phyloP scores from a whole-genome alignment of 2,329 filamentous ascomycete genomes.

The Helicocarpus griseus region DNA sequence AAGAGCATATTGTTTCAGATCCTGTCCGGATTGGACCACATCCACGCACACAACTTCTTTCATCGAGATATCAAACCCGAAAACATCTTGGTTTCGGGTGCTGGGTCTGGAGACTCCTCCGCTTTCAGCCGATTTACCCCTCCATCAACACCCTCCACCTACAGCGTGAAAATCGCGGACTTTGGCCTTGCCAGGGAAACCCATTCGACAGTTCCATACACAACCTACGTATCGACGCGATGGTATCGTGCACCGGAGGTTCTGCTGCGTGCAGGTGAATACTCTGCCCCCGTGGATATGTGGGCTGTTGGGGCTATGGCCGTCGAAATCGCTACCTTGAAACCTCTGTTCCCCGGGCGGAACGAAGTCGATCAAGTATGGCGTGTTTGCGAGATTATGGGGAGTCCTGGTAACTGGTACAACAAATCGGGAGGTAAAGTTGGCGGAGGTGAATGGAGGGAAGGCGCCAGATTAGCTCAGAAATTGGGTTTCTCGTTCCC shows the following conservation, averaged over 20 bases:
- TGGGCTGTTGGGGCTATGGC: constrained; percentile 99
- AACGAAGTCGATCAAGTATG: constrained; percentile 99
- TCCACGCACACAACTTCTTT: constrained; percentile 95
- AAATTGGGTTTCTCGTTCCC: constrained; percentile 98
- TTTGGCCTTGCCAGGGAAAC: constrained; percentile 97
- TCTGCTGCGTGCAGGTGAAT: constrained; percentile 83
- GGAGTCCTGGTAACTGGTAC: constrained; percentile 95
- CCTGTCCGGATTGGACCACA: constrained; percentile 89
- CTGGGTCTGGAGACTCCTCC: constrained; percentile 71
- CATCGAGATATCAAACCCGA: constrained; percentile 99
- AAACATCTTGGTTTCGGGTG: constrained; percentile 94
- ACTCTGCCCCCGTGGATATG: constrained; percentile 95
- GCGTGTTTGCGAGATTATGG: constrained; percentile 99
- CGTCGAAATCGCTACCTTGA: constrained; percentile 91
- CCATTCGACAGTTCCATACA: constrained; percentile 91
- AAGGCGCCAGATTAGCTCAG: constrained; percentile 81
- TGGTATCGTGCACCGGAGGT: constrained; percentile 96
- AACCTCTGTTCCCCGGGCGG: constrained; percentile 91
- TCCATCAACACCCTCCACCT: constrained; percentile 83
- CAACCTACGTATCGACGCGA: constrained; percentile 93
- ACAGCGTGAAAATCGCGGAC: constrained; percentile 97
- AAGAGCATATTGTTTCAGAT: constrained; percentile 99
- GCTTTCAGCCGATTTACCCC: constrained; percentile 92
- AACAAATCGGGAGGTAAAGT: constrained; percentile 74
- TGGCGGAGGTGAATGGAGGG: constrained; percentile 94